phyloP scores from a whole-genome alignment of 202 grass and related monocot species.

The Panicum hallii region DNA sequence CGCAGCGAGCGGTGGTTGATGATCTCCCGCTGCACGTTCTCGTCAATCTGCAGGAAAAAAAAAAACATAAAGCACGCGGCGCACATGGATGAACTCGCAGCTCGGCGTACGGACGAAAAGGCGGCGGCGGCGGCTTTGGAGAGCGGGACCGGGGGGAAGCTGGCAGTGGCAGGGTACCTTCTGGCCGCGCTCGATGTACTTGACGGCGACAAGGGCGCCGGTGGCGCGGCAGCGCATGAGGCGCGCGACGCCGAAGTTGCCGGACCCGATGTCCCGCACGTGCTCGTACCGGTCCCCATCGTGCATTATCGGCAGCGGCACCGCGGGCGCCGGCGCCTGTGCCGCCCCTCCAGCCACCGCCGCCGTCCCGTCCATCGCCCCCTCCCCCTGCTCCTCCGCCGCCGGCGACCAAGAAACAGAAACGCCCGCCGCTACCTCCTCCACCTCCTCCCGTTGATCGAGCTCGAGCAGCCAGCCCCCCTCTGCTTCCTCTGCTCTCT shows the following conservation, averaged over 20 bases:
- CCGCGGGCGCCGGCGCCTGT: background rate
- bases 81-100: background rate
- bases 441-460: background rate
- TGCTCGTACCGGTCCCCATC: conserved; percentile 75
- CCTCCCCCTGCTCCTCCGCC: background rate
- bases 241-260: conserved; percentile 79
- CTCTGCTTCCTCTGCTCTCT: no score
- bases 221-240: conserved; percentile 74
- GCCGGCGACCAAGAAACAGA: background rate
- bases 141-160: no score
- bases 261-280: conserved; percentile 72
- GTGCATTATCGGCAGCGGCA: conserved; percentile 69
- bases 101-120: background rate
- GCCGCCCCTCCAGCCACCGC: background rate
- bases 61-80: background rate
- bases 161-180: conserved; percentile 32
- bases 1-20: conserved; percentile 63
- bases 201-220: conserved; percentile 68
- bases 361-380: background rate
- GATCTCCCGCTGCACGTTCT: conserved; percentile 67
- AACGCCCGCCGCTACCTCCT: no score
- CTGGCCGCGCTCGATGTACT: conserved; percentile 77
- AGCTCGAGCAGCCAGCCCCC: background rate
- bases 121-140: background rate
- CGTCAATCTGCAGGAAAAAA: conserved; percentile 49